Evolutionary conservation across 352 stramenopile genomes (phyloP), one percentile per base, ranked within the genome.

Genomic region (Globisporangium cederbergense): DNA sequence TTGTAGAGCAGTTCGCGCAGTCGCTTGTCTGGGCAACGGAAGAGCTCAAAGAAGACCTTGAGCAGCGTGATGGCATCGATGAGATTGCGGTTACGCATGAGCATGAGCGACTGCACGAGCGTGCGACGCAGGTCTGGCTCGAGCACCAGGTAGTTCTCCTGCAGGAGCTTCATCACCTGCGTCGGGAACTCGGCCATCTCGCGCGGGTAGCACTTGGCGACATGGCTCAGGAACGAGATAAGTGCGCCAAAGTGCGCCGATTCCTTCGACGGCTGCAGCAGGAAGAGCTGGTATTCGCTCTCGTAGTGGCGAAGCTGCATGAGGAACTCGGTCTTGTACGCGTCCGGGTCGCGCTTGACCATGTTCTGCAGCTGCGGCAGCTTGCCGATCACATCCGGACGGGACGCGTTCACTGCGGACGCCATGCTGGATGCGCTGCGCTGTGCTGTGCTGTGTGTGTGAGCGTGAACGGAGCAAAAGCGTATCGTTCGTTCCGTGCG

Each of bases 331-430:
- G 96, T 94, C 56, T 87, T 82, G 83, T 99, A 99, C 57, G 88
- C 95, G 47, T 85, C 67, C 9, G 97, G 96, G 75, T 99, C 97
- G 36, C 98, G 91, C 83, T 99, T 99, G 42, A 99, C 97, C 70
- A 99, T 92, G 83, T 99, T 99, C 86, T 99, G 97, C 53, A 99
- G 85, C 81, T 98, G 94, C 61, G 96, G 91, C 51, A 98, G 79
- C 81, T 96, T 95, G 72, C 81, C 84, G 70, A 94, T 89, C 81
- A 95, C 83, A 78, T 96, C 86, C 64, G 85, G 82, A 36, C 87
- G 79, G 30, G 83, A 92, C 58, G 81, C 86, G 59, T 89, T 90
- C 58, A 92, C 74, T n/a, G 75, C 73, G 61, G 74, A 68, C 49
- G 77, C 67, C 81, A 89, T 92, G 43, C 38, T 22, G 18, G 43